Evolutionary conservation across 345 rosid species (phyloP).

Genomic region (Rhizophora apiculata): DNA sequence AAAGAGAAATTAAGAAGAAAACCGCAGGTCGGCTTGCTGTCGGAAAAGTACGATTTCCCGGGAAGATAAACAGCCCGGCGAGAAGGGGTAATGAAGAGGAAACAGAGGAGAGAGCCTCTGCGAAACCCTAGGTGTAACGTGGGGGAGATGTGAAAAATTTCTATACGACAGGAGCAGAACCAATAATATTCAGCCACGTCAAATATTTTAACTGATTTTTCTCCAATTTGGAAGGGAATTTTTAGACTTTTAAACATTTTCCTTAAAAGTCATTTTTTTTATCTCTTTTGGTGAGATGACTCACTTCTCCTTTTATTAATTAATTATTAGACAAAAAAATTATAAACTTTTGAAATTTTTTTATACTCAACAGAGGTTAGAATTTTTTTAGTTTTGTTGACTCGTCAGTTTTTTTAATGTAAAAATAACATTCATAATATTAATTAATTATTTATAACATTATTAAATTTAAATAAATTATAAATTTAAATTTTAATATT

Average conservation of each 20-base stretch:
- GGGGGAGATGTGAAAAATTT: slow-evolving; percentile 9
- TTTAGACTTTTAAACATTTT: slow-evolving; percentile 5
- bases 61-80: slow-evolving; percentile 41
- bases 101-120: background rate
- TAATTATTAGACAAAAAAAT: too few species aligned
- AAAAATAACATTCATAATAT: too few species aligned
- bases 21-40: slow-evolving; percentile 19
- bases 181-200: slow-evolving; percentile 34
- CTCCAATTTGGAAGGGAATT: slow-evolving; percentile 30
- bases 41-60: slow-evolving; percentile 31
- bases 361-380: too few species aligned
- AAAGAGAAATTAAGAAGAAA: background rate
- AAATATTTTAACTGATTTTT: slow-evolving; percentile 22
- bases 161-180: slow-evolving; percentile 1
- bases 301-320: too few species aligned
- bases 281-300: background rate
- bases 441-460: too few species aligned
- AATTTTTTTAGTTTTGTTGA: too few species aligned
- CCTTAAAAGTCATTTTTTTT: background rate
- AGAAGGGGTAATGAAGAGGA: background rate
- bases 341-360: too few species aligned
- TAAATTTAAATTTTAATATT: too few species aligned
- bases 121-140: slow-evolving; percentile 15
- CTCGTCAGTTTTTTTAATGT: too few species aligned
- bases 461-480: too few species aligned